These are phyloP conservation scores for Alternaria consortialis DNA, from an alignment of 2,329 filamentous ascomycete genomes.

Conservation along the genomic window DNA sequence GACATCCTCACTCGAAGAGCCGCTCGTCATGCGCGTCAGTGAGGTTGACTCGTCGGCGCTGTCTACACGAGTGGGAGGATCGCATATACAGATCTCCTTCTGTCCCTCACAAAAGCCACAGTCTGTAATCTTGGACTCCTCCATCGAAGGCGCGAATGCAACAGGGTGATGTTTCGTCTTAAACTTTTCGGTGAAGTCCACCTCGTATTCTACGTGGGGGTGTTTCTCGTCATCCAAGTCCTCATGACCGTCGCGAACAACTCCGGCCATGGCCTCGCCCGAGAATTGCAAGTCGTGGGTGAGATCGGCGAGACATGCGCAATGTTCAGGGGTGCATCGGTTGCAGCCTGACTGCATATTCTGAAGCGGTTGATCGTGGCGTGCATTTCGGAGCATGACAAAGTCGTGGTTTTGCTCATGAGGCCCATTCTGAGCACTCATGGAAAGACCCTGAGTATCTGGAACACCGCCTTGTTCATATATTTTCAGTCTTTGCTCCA, in stretches of 20 bases:
- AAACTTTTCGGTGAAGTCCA: constrained; percentile 47
- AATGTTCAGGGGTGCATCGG: constrained; percentile 43
- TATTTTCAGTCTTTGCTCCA: not conserved
- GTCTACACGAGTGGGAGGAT: constrained; percentile 26
- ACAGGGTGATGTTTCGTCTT: constrained; percentile 21
- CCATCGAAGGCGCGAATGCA: constrained; percentile 29
- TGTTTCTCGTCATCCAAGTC: constrained; percentile 11
- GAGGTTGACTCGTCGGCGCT: constrained; percentile 23
- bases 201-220: constrained; percentile 30
- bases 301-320: constrained; percentile 45
- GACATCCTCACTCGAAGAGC: constrained; percentile 5
- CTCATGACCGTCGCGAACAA: constrained; percentile 16
- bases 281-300: constrained; percentile 31
- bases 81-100: constrained; percentile 43
- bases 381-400: not conserved
- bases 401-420: not conserved
- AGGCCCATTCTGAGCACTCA: not conserved
- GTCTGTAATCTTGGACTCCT: constrained; percentile 25
- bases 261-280: constrained; percentile 26
- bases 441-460: not conserved
- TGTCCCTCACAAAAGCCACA: constrained; percentile 48
- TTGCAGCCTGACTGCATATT: constrained; percentile 34
- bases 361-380: constrained; percentile 2
- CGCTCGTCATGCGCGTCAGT: constrained; percentile 10
- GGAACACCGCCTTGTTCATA: not conserved